phyloP scores from a whole-genome alignment of 371 early-diverging fungal genomes.

The Blastocladiella emersonii region DNA sequence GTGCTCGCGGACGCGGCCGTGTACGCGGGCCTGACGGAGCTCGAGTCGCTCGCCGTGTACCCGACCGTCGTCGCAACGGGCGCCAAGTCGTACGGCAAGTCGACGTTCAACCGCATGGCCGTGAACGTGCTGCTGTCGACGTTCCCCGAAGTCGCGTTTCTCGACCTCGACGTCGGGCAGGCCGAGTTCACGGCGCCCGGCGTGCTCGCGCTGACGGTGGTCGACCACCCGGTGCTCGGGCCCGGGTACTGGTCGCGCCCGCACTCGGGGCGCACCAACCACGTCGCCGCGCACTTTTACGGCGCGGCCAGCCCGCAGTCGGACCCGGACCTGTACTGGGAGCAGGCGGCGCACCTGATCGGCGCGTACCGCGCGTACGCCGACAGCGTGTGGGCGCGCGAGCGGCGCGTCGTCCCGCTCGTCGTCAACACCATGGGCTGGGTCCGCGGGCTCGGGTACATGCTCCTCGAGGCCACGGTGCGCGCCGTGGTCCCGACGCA shows the following conservation, averaged over 20 bases:
- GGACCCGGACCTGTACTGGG: background rate
- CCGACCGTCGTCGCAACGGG: background rate
- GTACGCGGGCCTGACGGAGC: background rate
- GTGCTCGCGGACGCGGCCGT: background rate
- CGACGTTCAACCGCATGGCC: background rate
- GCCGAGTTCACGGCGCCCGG: constrained; percentile 1
- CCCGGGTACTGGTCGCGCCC: background rate
- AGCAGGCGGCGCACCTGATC: background rate
- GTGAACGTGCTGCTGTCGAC: background rate
- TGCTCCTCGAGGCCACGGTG: background rate
- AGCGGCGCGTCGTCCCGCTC: background rate
- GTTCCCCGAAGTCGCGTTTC: background rate
- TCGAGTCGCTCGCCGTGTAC: background rate
- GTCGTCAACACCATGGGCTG: constrained; percentile 2
- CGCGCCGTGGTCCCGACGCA: background rate
- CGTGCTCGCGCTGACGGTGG: background rate
- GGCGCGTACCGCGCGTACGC: background rate
- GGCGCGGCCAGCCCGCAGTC: background rate
- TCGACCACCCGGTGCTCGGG: background rate
- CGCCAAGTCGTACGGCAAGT: background rate
- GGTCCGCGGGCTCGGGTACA: background rate
- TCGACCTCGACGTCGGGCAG: background rate
- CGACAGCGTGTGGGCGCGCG: background rate
- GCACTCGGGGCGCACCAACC: background rate
- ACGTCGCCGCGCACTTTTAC: background rate